Evolutionary conservation across 2,329 filamentous ascomycete species (phyloP).

Genomic region (Trichophaea hybrida): DNA sequence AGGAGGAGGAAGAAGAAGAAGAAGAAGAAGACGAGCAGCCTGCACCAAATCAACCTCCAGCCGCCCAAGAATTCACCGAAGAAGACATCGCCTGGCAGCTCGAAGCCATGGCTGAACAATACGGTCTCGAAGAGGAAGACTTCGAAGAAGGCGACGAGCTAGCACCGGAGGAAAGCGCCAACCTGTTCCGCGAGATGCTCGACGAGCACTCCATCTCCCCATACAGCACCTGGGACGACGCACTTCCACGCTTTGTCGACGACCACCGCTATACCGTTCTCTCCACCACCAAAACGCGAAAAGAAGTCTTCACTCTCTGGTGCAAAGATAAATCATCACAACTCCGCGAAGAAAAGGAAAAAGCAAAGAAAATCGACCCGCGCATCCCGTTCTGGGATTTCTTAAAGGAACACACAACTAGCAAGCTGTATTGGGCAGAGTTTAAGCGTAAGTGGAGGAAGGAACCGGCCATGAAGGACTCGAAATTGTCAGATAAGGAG

Average conservation of each 20-base stretch:
- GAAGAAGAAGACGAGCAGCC: slow-evolving; percentile 37
- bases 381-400: slow-evolving; percentile 68
- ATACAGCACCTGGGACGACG: slow-evolving; percentile 82
- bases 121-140: slow-evolving; percentile 61
- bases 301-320: slow-evolving; percentile 76
- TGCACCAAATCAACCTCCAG: slow-evolving; percentile 35
- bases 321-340: slow-evolving; percentile 58
- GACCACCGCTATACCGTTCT: slow-evolving; percentile 79
- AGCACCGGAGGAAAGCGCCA: slow-evolving; percentile 21
- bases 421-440: slow-evolving; percentile 93
- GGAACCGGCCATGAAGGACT: slow-evolving; percentile 64
- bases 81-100: slow-evolving; percentile 90
- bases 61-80: slow-evolving; percentile 68
- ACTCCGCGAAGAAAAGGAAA: slow-evolving; percentile 57
- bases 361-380: slow-evolving; percentile 68
- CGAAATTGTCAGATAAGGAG: slow-evolving; percentile 56
- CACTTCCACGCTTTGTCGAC: slow-evolving; percentile 66
- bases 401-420: slow-evolving; percentile 64
- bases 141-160: slow-evolving; percentile 49
- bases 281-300: slow-evolving; percentile 63
- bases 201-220: slow-evolving; percentile 71
- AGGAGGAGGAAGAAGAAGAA: slow-evolving; percentile 32
- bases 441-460: slow-evolving; percentile 85
- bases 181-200: slow-evolving; percentile 47
- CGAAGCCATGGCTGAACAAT: slow-evolving; percentile 75